Percentiles rank a stretch among this genome's conserved stretches.
Conservation (phyloP, 495 filamentous ascomycete genomes). For the Penicillium pancosmium region DNA sequence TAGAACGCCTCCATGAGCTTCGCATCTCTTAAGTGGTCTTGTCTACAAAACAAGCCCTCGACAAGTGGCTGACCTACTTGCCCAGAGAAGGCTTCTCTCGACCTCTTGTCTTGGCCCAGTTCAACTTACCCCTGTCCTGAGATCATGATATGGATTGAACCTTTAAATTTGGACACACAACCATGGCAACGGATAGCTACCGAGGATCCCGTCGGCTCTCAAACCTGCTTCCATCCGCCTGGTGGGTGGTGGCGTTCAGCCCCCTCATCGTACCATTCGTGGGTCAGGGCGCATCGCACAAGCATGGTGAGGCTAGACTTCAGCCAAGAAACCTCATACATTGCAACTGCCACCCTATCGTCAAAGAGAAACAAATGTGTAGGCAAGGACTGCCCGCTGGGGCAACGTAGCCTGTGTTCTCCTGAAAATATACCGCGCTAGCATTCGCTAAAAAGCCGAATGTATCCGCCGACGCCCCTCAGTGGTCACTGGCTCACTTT, state of each 20-base stretch:
- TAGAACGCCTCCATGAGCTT: constrained; percentile 7
- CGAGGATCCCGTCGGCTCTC: neutral
- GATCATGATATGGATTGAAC: neutral
- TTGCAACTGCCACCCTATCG: neutral
- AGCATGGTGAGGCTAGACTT: neutral
- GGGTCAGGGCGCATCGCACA: constrained; percentile 1
- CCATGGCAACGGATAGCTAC: neutral
- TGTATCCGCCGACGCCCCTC: neutral
- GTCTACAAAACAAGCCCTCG: constrained; percentile 1
- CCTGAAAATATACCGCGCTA: neutral
- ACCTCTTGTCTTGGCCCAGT: constrained; percentile 1
- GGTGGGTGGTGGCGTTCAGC: constrained; percentile 2
- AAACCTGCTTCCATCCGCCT: constrained; percentile 1
- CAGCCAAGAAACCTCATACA: neutral
- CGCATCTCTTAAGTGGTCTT: constrained; percentile 2
- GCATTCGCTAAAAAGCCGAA: constrained; percentile 1
- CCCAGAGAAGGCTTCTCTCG: constrained; percentile 4
- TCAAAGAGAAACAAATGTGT: neutral
- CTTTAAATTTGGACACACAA: neutral
- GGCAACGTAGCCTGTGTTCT: constrained; percentile 1
- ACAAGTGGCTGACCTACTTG: neutral
- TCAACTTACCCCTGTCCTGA: neutral
- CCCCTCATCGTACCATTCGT: constrained; percentile 4
- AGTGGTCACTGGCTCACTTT: neutral
- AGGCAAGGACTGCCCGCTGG: neutral